These are phyloP conservation scores for Pleurozium schreberi DNA, from an alignment of 225 moss, liverwort and hornwort genomes.

Conservation along the genomic window DNA sequence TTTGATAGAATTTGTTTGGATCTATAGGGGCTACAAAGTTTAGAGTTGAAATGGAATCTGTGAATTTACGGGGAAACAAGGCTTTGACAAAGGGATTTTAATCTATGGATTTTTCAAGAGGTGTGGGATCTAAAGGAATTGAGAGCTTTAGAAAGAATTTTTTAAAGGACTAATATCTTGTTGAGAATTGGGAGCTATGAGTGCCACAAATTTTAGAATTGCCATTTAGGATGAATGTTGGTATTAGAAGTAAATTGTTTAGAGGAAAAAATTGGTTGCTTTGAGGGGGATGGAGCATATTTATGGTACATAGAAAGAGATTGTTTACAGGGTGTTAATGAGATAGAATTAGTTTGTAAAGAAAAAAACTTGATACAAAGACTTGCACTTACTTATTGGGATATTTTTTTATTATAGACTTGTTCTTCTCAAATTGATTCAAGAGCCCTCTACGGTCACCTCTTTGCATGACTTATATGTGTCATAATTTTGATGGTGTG, in stretches of 20 bases:
- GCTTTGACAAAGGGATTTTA: neutral
- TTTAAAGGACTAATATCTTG: neutral
- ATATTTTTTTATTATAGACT: neutral
- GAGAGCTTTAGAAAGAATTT: neutral
- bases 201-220: neutral
- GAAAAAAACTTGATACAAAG: neutral
- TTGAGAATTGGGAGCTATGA: neutral
- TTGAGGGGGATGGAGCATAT: no score
- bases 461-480: neutral
- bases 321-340: neutral
- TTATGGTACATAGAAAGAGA: neutral
- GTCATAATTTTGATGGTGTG: neutral
- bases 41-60: accelerated
- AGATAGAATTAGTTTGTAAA: neutral
- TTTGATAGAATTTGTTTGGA: neutral
- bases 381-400: neutral
- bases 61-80: neutral
- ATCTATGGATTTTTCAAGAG: neutral
- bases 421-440: neutral
- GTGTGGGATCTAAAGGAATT: neutral
- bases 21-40: neutral
- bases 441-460: neutral
- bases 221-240: accelerated
- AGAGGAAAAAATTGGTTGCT: neutral
- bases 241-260: neutral